Conservation (phyloP, 75 land plant genomes). For the Selaginella tamariscina region DNA sequence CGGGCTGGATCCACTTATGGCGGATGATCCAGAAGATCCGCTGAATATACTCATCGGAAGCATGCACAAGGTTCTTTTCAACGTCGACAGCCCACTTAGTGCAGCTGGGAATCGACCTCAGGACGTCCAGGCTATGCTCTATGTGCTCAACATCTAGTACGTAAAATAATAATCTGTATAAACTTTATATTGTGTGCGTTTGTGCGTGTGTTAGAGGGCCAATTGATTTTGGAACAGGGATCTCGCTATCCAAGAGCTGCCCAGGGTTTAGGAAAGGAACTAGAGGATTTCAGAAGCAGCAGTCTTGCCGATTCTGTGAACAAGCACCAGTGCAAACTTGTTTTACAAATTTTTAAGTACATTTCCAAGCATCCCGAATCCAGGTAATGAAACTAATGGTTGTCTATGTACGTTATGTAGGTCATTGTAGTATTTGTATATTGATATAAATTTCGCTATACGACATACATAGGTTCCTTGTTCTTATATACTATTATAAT, state of each 20-base stretch:
- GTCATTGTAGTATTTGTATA: no score
- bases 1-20: constrained; percentile 88
- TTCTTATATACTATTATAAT: no score
- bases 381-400: no score
- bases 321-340: constrained; percentile 89
- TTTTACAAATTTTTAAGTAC: constrained; percentile 75
- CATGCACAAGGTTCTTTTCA: constrained; percentile 84
- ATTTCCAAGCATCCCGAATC: constrained; percentile 48
- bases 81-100: constrained; percentile 56
- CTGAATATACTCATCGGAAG: constrained; percentile 73
- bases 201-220: no score
- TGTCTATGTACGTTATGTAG: no score
- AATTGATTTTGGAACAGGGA: no score
- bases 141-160: constrained; percentile 63
- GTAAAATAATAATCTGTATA: no score
- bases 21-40: constrained; percentile 98
- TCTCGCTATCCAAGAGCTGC: constrained; percentile 76
- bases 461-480: no score
- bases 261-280: constrained; percentile 68
- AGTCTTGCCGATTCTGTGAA: constrained; percentile 79
- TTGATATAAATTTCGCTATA: no score
- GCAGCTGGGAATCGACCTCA: constrained; percentile 72
- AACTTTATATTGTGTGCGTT: no score
- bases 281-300: constrained; percentile 76
- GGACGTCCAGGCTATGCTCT: constrained; percentile 94